Evolutionary conservation across 2,329 filamentous ascomycete species (phyloP), one percentile per base, ranked within the genome.

Genomic region (Paraconiothyrium sp.): DNA sequence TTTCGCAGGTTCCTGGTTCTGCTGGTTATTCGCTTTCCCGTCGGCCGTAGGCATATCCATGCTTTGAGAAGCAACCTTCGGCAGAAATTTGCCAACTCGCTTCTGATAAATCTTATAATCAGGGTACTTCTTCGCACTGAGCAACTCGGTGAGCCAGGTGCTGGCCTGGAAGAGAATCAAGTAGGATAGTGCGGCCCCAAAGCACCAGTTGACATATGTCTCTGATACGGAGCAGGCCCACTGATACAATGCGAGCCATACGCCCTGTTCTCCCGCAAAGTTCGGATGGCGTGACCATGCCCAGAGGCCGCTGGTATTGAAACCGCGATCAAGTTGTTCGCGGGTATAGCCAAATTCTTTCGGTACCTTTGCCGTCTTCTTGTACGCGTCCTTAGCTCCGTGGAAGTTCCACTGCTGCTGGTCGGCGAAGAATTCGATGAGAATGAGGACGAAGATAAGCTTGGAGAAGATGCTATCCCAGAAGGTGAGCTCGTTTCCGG

Each of bases 371-470:
- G 88, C 92, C 1, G 89, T 90, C 64, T 88, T 84, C 64, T 88
- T 86, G 78, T 97, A 98, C 47, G 87, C 78, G 49, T 86, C 82
- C 81, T 97, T 98, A 52, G 93, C 94, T 16, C 81, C 81, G 76
- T 99, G 94, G 81, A 89, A 99, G 65, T 88, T 84, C 94, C 94
- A 99, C 80, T 97, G 94, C 76, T 97, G 93, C 65, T 94, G 90
- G 76, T 99, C 95, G 72, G 93, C 92, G 73, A 97, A 86, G 79
- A 86, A 92, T 72, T 97, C 87, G 56, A 90, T 73, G n/a, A 89
- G 76, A 22, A 91, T 81, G 39, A 90, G 80, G 59, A 80, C 81
- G 64, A 89, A 80, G 48, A 90, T 80, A 47, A 80, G 70, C 60
- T 85, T 82, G 3, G 86, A 82, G 74, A 89, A 87, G 47, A 86